These are phyloP conservation scores for Talaromyces adpressus DNA, from an alignment of 495 filamentous ascomycete genomes.

Conservation along the genomic window DNA sequence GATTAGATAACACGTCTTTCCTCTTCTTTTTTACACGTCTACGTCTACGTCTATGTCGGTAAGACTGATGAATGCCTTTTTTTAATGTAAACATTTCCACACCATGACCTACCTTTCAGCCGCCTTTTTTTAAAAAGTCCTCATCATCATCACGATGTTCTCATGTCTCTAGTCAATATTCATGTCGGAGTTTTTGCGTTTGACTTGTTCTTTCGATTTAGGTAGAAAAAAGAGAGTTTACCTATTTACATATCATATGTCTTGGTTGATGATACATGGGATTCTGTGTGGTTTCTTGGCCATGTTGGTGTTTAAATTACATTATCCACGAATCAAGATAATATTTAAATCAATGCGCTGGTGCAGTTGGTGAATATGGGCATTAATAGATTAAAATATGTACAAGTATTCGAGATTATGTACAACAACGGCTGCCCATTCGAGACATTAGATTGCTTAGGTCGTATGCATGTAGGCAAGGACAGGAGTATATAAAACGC, in stretches of 20 bases:
- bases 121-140: background rate
- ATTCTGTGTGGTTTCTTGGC: too few species aligned
- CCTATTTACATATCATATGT: background rate
- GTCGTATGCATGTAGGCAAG: too few species aligned
- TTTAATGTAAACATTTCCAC: slow-evolving; percentile 2
- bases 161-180: slow-evolving; percentile 9
- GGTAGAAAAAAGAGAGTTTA: background rate
- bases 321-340: too few species aligned
- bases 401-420: too few species aligned
- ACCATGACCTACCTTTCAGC: background rate
- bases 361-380: too few species aligned
- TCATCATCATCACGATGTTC: background rate
- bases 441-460: too few species aligned
- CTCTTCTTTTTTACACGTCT: slow-evolving; percentile 14
- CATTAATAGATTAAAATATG: too few species aligned
- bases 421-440: too few species aligned
- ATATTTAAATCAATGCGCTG: too few species aligned
- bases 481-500: background rate
- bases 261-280: too few species aligned
- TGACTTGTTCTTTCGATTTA: background rate
- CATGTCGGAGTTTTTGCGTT: slow-evolving; percentile 6
- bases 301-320: too few species aligned
- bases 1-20: slow-evolving; percentile 19
- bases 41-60: background rate
- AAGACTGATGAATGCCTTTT: slow-evolving; percentile 1